Evolutionary conservation across 441 rosid genomes (phyloP), one percentile per base, ranked within the genome.

Genomic region (Syzygium syzygioides): DNA sequence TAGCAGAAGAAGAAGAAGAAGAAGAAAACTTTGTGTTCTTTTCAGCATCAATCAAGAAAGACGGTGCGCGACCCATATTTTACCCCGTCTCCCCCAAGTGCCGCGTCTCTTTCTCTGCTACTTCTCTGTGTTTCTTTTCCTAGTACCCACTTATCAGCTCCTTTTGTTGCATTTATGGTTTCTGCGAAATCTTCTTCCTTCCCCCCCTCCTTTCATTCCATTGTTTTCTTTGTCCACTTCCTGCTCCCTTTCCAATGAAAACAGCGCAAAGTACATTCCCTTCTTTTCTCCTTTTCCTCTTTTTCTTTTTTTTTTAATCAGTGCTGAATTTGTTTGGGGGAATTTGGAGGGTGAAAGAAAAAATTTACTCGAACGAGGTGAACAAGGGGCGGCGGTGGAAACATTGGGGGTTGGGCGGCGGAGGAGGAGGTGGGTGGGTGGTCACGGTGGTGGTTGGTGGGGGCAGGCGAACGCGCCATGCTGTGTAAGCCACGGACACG

Each of bases 81-180:
- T 60, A 71, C 19, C 14, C 14, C 85, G 34, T 76, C 57, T 76
- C 89, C 89, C 93, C 86, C 30, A 86, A 91, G 88, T 34, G 85
- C 86, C 86, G 91, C 86, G 92, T 91, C 92, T 90, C 66, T 91
- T 88, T 88, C 80, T 87, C 92, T 90, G 91, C 87, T 4, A 32
- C 34, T 86, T 71, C 56, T 66, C 62, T 55, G 20, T 17, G 30
- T 59, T 10, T 71, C 80, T 37, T 48, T 37, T 71, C 80, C 50
- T 19, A 71, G 80, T 71, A 71, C 50, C 28, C 14, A 23, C 48
- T 66, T 20, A 45, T 45, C 26, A 34, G 48, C 79, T 68, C 50
- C 23, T 71, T 37, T 14, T 41, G 80, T 14, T 41, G 80, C 80
- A 71, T 71, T 71, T 3, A 71, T 71, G 80, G 50, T 37, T 20